Evolutionary conservation across 352 stramenopile species (phyloP).

Genomic region (Pythium angustatum): DNA sequence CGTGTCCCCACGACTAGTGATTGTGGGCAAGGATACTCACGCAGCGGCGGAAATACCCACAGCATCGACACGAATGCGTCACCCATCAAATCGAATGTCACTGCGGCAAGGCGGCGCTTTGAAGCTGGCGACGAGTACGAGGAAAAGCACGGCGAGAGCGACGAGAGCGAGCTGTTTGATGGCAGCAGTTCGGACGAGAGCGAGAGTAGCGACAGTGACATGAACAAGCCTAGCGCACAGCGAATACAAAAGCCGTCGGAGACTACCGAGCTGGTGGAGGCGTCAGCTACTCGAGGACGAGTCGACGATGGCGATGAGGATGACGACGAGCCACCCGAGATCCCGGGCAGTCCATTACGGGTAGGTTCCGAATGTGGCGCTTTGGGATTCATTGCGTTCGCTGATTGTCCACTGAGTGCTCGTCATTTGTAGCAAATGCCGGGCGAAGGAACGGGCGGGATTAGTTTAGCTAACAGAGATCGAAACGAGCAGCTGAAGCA

Average conservation of each 20-base stretch:
- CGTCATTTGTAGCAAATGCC: no score
- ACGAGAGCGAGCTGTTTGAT: conserved; percentile 23
- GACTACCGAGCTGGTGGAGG: not conserved
- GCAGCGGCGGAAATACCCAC: no score
- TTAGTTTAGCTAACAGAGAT: no score
- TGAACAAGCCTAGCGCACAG: not conserved
- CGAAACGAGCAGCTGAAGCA: no score
- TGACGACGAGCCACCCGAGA: conserved; percentile 63
- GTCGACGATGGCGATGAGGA: conserved; percentile 23
- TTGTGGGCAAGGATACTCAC: no score
- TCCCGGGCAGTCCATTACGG: conserved; percentile 60
- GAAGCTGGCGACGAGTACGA: not conserved
- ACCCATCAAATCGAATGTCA: conserved; percentile 25
- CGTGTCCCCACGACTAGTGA: no score
- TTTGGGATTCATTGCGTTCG: no score
- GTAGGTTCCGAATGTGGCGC: conserved; percentile 28
- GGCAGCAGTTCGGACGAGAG: conserved; percentile 20
- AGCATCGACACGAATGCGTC: conserved; percentile 63
- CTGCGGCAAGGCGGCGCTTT: not conserved
- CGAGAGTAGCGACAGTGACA: conserved; percentile 5
- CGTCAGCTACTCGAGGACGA: not conserved
- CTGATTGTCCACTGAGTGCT: no score
- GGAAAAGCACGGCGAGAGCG: conserved; percentile 23
- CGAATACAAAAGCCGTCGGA: not conserved
- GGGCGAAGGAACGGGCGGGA: no score